Conservation (phyloP, 805 yeast genomes). For the Candida dendrica region DNA sequence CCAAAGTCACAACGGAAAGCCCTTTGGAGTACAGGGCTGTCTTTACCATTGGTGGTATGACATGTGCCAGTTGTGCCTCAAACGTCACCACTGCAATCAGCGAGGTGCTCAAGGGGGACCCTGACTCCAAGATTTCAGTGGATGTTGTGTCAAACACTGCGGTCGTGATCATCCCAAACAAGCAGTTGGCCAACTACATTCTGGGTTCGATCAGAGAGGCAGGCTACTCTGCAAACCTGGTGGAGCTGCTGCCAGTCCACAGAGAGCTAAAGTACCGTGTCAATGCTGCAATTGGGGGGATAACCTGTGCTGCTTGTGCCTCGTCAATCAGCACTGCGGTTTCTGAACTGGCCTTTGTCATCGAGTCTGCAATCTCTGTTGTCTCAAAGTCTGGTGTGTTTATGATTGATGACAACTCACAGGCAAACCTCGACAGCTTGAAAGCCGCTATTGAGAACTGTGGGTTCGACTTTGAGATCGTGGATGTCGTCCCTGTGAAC, state of each 20-base stretch:
- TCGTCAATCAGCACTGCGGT: constrained; percentile 44
- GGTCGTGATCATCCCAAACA: constrained; percentile 43
- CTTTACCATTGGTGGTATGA: constrained; percentile 58
- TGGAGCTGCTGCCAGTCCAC: constrained; percentile 55
- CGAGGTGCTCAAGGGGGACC: constrained; percentile 13
- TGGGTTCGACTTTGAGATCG: constrained; percentile 54
- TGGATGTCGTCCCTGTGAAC: constrained; percentile 36
- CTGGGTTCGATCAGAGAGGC: constrained; percentile 38
- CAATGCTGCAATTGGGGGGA: constrained; percentile 62
- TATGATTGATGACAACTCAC: constrained; percentile 37
- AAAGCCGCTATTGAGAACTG: constrained; percentile 51
- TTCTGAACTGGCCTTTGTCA: constrained; percentile 41
- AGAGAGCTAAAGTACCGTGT: constrained; percentile 42
- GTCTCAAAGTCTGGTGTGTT: constrained; percentile 61
- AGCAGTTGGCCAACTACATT: constrained; percentile 41
- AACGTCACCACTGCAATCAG: constrained; percentile 38
- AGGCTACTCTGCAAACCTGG: constrained; percentile 42
- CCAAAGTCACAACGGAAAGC: constrained; percentile 14
- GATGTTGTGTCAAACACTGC: constrained; percentile 48
- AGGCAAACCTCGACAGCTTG: constrained; percentile 30
- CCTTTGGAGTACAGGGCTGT: constrained; percentile 38
- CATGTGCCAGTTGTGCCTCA: constrained; percentile 55
- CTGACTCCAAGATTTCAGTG: constrained; percentile 32
- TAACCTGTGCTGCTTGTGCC: constrained; percentile 69
- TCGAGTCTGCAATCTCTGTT: constrained; percentile 45